Evolutionary conservation across 2,329 filamentous ascomycete species (phyloP), one percentile per base, ranked within the genome.

Genomic region (Passalora sequoiae): DNA sequence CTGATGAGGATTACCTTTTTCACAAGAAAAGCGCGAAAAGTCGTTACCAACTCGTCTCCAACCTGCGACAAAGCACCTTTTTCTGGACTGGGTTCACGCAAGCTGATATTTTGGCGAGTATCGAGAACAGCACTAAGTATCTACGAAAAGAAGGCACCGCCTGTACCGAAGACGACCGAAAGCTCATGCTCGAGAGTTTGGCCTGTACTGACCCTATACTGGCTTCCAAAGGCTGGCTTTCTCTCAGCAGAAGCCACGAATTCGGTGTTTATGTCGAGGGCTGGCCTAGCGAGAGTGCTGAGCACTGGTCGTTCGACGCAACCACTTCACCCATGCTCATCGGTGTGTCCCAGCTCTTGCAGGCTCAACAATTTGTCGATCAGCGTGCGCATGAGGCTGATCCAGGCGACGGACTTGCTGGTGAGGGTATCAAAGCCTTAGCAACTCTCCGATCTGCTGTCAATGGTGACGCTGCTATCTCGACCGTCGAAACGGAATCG

Each of bases 1-100:
- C 77, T 0, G 91, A 91, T 56, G 72, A 78, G 43, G 89, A 96
- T 61, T 96, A 95, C 60, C 83, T 97, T 51, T 96, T 96, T 56
- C 85, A 95, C 56, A 76, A 78, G 0, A 80, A 76, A 9, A 89
- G 89, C 55, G 70, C 77, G 21, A 83, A 80, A 49, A 74, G 75
- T 28, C 69, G 94, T 9, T 68, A 81, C 19, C 72, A 78, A 40
- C 69, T 94, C 2, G 83, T 94, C 4, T 76, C 75, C 43, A 95
- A 96, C 58, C 65, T 95, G 32, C 79, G 87, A 13, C 84, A 92
- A 59, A 83, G 86, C 5, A 87, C 85, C 37, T 94, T 95, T 59
- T 94, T 91, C 63, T 89, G 86, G 66, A 83, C 83, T 0, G 89
- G 89, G 36, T 89, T 84, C 56, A 78, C 79, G 0, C 64, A 69